Conservation (phyloP, 31 red algal species). For the Asparagopsis taxiformis region DNA sequence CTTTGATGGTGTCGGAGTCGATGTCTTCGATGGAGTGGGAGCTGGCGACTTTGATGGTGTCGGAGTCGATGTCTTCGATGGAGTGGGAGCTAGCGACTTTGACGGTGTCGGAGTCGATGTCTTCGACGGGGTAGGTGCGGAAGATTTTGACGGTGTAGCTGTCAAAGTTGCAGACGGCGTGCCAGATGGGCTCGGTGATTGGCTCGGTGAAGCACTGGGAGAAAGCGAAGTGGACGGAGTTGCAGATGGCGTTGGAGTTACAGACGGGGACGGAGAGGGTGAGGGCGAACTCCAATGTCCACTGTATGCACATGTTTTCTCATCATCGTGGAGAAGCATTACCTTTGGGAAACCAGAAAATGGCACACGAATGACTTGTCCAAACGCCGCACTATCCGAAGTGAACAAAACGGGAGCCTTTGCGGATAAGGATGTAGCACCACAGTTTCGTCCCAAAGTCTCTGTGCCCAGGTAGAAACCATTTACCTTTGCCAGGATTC, state of each 20-base stretch:
- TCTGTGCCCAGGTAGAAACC: slow-evolving; percentile 36
- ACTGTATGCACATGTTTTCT: slow-evolving; percentile 36
- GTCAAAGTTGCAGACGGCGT: too few relatives aligned
- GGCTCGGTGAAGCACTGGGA: not conserved
- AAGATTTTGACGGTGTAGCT: not conserved
- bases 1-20: not conserved
- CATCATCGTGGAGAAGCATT: slow-evolving; percentile 18
- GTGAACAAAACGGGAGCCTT: slow-evolving; percentile 27
- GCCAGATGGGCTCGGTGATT: not conserved
- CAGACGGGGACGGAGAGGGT: not conserved
- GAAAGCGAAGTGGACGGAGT: not conserved
- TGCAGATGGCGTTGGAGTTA: not conserved
- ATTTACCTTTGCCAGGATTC: slow-evolving; percentile 6
- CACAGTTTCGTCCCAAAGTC: slow-evolving; percentile 5
- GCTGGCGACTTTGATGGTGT: not conserved
- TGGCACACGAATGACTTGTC: slow-evolving; percentile 25
- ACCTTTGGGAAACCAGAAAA: slow-evolving; percentile 36
- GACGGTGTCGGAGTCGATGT: not conserved
- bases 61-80: not conserved
- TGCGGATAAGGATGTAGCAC: slow-evolving; percentile 6
- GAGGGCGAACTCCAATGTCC: slow-evolving; percentile 27
- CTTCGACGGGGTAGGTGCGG: not conserved
- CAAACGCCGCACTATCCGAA: slow-evolving; percentile 47
- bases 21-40: not conserved
- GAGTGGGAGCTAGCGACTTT: not conserved